Base-by-base conservation (phyloP, 108 stramenopile species). In the Bacterosira constricta region DNA sequence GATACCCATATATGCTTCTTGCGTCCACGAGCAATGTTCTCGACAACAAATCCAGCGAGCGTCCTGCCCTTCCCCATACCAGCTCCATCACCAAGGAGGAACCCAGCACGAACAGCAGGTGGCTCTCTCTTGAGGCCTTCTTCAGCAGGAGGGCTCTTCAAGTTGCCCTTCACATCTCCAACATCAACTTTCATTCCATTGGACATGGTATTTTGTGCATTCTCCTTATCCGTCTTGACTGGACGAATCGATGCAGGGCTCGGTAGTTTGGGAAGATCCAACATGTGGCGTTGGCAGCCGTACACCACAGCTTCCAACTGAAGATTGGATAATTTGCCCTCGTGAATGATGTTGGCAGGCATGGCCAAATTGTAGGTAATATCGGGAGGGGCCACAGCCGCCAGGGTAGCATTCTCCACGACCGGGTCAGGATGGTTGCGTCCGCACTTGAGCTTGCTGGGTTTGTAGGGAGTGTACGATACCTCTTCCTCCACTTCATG, bases 21-120 rank as follows among this genome's bases (percentile, higher is more conserved):
- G 20, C 78, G 50, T 17, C 82, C 82, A 20, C 77, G 72, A 25
- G 52, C 36, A 36, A 79, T 54, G 50, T 80, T 79, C 56, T 83
- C 78, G 8, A 79, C 60, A 2, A 83, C 73, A 74, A 83, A 79
- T 8, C 82, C 82, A 0, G 82, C 82, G 2, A 83, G 73, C 17
- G 77, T 73, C 9, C 82, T 38, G 25, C 87, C 88, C 51, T 90
- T 90, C 23, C 90, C 90, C 29, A 88, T 80, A 1, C 90, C 90
- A 0, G 90, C 86, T 23, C 88, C 90, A 60, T 91, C 90, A 30
- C 88, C 90, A n/a, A 91, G 42, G 63, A 91, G 84, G 41, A 89
- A 89, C 1, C 90, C 90, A 3, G 83, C 80, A 18, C 88, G 60
- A 36, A 44, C 51, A 10, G 85, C 69, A 5, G 69, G 74, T 18